A percentile compares a stretch with the other conserved stretches of the same genome.
These are phyloP conservation scores for Tricholoma furcatifolium DNA, from an alignment of 768 basidiomycete species.

Conservation along the genomic window DNA sequence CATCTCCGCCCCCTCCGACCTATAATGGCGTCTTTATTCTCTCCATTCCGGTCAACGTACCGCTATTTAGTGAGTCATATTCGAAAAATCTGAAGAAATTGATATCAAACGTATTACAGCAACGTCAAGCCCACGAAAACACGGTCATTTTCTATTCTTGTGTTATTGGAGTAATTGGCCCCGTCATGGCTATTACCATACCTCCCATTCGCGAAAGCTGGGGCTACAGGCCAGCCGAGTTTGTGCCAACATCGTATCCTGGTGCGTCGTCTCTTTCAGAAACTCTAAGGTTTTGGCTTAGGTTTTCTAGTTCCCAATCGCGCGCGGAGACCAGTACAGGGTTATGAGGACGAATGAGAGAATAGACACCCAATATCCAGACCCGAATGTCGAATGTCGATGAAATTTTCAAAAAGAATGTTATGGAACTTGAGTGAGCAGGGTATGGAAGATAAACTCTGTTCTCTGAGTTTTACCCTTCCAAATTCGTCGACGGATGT, in stretches of 20 bases:
- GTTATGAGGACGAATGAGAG: conserved; percentile 65
- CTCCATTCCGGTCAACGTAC: conserved; percentile 51
- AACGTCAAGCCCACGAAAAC: conserved; percentile 88
- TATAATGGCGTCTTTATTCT: conserved; percentile 42
- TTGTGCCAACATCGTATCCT: conserved; percentile 76
- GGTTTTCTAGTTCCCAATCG: conserved; percentile 62
- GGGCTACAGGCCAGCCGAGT: conserved; percentile 70
- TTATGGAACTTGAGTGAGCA: not conserved
- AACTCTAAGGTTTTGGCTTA: not conserved
- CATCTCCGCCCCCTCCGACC: conserved; percentile 1
- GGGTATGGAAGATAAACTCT: not conserved
- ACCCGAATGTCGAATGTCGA: too few species aligned
- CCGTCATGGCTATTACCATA: conserved; percentile 66
- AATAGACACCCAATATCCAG: not conserved
- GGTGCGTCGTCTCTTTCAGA: conserved; percentile 42
- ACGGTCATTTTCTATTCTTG: conserved; percentile 90
- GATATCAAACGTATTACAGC: conserved; percentile 43
- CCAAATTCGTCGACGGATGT: not conserved
- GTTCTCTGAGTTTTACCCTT: not conserved
- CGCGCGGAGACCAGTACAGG: conserved; percentile 62
- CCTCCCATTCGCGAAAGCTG: conserved; percentile 79
- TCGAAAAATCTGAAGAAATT: not conserved
- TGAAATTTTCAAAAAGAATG: not conserved
- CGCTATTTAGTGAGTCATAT: conserved; percentile 41
- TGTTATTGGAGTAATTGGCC: conserved; percentile 72